A percentile compares a stretch with the other conserved stretches of the same genome.
These are phyloP conservation scores for Alternaria sp. DNA, from an alignment of 2,329 filamentous ascomycete species.

Conservation along the genomic window DNA sequence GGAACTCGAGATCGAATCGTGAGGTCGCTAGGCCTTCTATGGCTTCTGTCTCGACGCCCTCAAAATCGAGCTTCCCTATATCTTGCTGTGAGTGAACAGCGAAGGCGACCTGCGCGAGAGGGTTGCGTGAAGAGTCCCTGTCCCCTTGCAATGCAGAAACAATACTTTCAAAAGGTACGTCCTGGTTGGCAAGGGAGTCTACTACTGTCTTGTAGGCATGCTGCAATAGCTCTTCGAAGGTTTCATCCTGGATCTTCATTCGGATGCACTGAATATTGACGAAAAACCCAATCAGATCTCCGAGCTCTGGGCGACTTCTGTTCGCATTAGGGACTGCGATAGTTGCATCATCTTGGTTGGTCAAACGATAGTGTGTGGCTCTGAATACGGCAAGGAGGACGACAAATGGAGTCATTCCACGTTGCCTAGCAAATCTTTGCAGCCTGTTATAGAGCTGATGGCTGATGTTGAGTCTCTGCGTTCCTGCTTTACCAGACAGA, in stretches of 20 bases:
- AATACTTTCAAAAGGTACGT: constrained; percentile 9
- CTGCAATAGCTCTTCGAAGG: constrained; percentile 10
- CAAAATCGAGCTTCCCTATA: neutral
- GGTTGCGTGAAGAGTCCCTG: constrained; percentile 5
- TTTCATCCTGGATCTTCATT: constrained; percentile 7
- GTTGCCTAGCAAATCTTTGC: neutral
- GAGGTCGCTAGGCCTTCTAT: neutral
- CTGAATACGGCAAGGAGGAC: neutral
- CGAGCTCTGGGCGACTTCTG: constrained; percentile 7
- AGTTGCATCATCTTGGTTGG: neutral
- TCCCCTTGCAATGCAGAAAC: neutral
- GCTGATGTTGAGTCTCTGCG: neutral
- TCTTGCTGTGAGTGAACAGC: constrained; percentile 4
- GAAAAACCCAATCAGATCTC: constrained; percentile 23
- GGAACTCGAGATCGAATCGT: constrained; percentile 2
- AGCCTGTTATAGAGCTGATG: neutral
- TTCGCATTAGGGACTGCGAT: constrained; percentile 10
- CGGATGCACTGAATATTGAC: constrained; percentile 19
- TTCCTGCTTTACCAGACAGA: neutral
- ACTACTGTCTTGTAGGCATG: neutral
- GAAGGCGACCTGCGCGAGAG: neutral
- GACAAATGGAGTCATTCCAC: too few relatives aligned
- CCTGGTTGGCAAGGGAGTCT: neutral
- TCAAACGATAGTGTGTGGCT: constrained; percentile 15
- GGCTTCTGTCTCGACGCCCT: neutral